These are phyloP conservation scores for Ascochyta pisi DNA, from an alignment of 2,329 filamentous ascomycete genomes.

Conservation along the genomic window DNA sequence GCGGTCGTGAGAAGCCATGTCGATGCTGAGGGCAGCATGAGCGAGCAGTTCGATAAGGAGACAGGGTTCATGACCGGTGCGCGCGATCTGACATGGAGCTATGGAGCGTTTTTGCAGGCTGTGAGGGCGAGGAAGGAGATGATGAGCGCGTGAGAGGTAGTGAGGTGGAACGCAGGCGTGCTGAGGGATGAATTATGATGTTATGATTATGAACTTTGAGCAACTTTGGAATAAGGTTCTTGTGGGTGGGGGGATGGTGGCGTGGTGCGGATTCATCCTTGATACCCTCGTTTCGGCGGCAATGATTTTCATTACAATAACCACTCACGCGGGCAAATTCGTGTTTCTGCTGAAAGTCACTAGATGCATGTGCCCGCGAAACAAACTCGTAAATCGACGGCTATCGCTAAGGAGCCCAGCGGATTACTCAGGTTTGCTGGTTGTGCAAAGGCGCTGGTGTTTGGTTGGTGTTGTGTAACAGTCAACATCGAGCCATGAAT, in stretches of 20 bases:
- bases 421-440: too few relatives aligned
- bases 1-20: constrained; percentile 51
- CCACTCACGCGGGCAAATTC: too few relatives aligned
- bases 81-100: constrained; percentile 55
- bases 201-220: neutral
- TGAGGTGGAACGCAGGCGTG: neutral
- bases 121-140: constrained; percentile 42
- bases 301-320: too few relatives aligned
- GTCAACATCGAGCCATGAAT: too few relatives aligned
- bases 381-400: too few relatives aligned
- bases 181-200: constrained; percentile 4
- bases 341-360: too few relatives aligned
- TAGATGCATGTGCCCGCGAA: too few relatives aligned
- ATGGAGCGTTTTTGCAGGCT: constrained; percentile 52
- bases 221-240: too few relatives aligned
- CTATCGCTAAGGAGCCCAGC: too few relatives aligned
- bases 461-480: too few relatives aligned
- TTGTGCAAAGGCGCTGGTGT: too few relatives aligned
- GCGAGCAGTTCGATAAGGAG: constrained; percentile 53
- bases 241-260: too few relatives aligned
- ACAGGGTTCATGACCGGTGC: constrained; percentile 52
- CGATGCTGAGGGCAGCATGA: constrained; percentile 48
- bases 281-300: neutral
- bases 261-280: neutral
- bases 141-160: neutral